Evolutionary conservation across 2,329 filamentous ascomycete species (phyloP).

Genomic region (Sporothrix brasiliensis): DNA sequence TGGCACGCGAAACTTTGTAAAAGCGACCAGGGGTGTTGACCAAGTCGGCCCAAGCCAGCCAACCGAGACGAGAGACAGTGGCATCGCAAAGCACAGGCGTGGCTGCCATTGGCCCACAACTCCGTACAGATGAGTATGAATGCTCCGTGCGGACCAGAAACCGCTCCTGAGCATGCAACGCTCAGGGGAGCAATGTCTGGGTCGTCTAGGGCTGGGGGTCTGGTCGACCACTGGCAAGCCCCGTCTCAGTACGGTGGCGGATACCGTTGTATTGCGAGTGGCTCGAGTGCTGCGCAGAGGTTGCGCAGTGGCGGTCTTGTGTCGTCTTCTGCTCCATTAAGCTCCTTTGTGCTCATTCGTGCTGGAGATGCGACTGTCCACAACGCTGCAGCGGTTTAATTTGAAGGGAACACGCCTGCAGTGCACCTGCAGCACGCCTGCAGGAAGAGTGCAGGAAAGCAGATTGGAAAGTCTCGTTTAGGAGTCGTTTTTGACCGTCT

Average conservation of each 20-base stretch:
- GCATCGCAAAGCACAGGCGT: slow-evolving; percentile 28
- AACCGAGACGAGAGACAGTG: slow-evolving; percentile 29
- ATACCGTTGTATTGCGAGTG: slow-evolving; percentile 28
- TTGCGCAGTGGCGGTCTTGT: slow-evolving; percentile 1
- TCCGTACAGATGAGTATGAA: too few relatives aligned
- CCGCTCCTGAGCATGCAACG: slow-evolving; percentile 28
- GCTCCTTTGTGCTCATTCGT: not conserved
- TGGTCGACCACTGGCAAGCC: slow-evolving; percentile 22
- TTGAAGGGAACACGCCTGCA: slow-evolving; percentile 25
- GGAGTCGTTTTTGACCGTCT: not conserved
- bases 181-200: slow-evolving; percentile 29
- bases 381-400: slow-evolving; percentile 31
- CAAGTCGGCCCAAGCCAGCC: not conserved
- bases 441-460: slow-evolving; percentile 27
- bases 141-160: not conserved
- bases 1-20: slow-evolving; percentile 30
- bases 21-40: slow-evolving; percentile 21
- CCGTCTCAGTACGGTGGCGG: slow-evolving; percentile 8
- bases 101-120: slow-evolving; percentile 28
- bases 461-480: slow-evolving; percentile 14
- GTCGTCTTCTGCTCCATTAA: not conserved
- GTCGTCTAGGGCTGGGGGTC: slow-evolving; percentile 11
- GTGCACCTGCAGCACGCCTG: slow-evolving; percentile 28
- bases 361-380: slow-evolving; percentile 21
- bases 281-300: slow-evolving; percentile 22